Evolutionary conservation across 768 basidiomycete species (phyloP).

Genomic region (Tulasnella sp.): DNA sequence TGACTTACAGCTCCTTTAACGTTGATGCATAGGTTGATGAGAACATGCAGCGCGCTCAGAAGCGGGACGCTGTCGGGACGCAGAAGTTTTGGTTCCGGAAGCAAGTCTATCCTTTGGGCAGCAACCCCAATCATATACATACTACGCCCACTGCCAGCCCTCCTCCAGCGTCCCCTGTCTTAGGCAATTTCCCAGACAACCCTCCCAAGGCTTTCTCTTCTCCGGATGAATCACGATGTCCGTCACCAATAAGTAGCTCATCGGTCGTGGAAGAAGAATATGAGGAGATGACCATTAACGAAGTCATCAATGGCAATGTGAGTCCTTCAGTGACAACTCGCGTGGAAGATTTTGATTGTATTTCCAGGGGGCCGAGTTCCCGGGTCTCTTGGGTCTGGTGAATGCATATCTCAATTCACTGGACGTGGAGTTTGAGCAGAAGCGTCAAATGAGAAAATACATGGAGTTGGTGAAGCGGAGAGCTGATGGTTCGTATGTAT

Average conservation of each 20-base stretch:
- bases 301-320: conserved; percentile 92
- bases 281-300: conserved; percentile 81
- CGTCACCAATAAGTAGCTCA: conserved; percentile 38
- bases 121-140: not conserved
- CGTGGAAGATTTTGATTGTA: not conserved
- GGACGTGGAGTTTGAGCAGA: conserved; percentile 53
- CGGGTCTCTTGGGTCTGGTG: conserved; percentile 70
- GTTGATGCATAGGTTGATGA: conserved; percentile 51
- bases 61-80: conserved; percentile 58
- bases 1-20: not conserved
- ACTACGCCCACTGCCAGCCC: conserved; percentile 6
- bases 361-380: conserved; percentile 47
- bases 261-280: conserved; percentile 62
- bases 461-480: conserved; percentile 65
- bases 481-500: conserved; percentile 52
- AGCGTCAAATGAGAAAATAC: conserved; percentile 57
- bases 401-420: conserved; percentile 77
- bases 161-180: conserved; percentile 19
- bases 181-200: not conserved
- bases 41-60: conserved; percentile 88
- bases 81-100: conserved; percentile 85
- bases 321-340: conserved; percentile 11
- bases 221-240: conserved; percentile 54
- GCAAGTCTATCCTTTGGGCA: conserved; percentile 54
- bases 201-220: conserved; percentile 11